Conservation (phyloP, 257 asterid species). For the Ballota nigra region DNA sequence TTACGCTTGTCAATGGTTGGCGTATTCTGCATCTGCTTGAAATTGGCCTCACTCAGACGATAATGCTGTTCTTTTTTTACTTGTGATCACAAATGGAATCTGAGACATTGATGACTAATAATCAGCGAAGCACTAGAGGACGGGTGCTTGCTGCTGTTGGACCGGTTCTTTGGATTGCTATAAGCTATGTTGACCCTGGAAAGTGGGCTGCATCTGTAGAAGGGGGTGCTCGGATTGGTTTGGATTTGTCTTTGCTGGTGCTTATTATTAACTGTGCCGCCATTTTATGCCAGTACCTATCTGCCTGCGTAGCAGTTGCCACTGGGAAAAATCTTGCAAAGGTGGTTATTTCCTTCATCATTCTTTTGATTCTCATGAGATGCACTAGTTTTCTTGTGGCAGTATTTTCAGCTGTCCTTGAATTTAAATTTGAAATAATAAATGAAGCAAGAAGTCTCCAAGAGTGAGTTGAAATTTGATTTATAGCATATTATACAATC, state of each 20-base stretch:
- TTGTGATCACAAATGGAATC: slow-evolving; percentile 48
- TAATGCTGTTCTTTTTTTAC: slow-evolving; percentile 23
- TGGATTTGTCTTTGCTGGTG: slow-evolving; percentile 56
- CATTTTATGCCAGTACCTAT: slow-evolving; percentile 79
- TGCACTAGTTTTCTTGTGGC: neutral
- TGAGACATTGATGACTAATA: slow-evolving; percentile 35
- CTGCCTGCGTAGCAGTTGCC: slow-evolving; percentile 80
- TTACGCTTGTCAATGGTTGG: slow-evolving; percentile 25
- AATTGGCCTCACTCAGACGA: slow-evolving; percentile 27
- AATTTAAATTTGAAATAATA: neutral
- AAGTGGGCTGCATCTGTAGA: slow-evolving; percentile 93
- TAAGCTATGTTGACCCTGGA: slow-evolving; percentile 95
- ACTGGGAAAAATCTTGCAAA: slow-evolving; percentile 88
- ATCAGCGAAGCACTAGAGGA: slow-evolving; percentile 40
- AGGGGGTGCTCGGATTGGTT: slow-evolving; percentile 88
- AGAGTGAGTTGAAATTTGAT: neutral
- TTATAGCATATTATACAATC: neutral
- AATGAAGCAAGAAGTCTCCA: neutral
- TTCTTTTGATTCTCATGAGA: slow-evolving; percentile 1
- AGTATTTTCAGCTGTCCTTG: neutral
- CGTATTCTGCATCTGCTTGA: slow-evolving; percentile 27
- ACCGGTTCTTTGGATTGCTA: slow-evolving; percentile 76
- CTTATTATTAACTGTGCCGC: slow-evolving; percentile 66
- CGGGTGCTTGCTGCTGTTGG: slow-evolving; percentile 72
- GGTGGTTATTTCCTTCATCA: slow-evolving; percentile 45